Base-by-base conservation (phyloP, 768 basidiomycete genomes). In the Symmetrospora coprosmae region DNA sequence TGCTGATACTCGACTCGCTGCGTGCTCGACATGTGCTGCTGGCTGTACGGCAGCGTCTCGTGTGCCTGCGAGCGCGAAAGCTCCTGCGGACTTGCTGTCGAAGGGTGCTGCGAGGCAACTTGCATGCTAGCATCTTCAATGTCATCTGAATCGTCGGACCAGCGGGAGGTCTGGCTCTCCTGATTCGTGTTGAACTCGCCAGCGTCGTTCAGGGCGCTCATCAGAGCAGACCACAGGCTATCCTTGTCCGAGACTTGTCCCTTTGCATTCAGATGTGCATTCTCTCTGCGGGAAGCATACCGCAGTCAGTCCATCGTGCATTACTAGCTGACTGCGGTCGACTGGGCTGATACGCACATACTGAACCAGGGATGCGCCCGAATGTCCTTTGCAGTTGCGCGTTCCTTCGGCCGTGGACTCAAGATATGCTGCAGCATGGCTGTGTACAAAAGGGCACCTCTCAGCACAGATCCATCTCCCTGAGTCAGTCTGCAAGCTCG, bases 161-260 rank as follows among this genome's bases (percentile, higher is more conserved):
- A 46, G 43, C 25, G 43, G 43, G n/a, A n/a, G 25, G 14, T 46
- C 25, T 8, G 14, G 21, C 43, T 23, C 33, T 5, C 37, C 27
- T 3, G 55, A 58, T 38, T 34, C 33, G 30, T 45, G 31, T 43
- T 25, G 41, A 58, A 58, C 21, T 58, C 55, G 6, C 55, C 55
- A 33, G 28, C 37, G 8, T 58, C 55, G 21, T 43, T 38, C 39
- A 58, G 40, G 27, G 43, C 30, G 14, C 6, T 38, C 28, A 45
- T 34, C 8, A 58, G 55, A 8, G 27, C 28, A 31, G 43, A 27
- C 55, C 55, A 58, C 7, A 58, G 16, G 6, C 41, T 43, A 2
- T 25, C 30, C 16, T 19, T 38, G 23, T 46, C 30, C 31, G 7
- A 27, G 21, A 58, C 55, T 27, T 58, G 55, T 21, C 55, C 55